phyloP scores from a whole-genome alignment of 495 filamentous ascomycete species.

The Rhizodiscina lignyota region DNA sequence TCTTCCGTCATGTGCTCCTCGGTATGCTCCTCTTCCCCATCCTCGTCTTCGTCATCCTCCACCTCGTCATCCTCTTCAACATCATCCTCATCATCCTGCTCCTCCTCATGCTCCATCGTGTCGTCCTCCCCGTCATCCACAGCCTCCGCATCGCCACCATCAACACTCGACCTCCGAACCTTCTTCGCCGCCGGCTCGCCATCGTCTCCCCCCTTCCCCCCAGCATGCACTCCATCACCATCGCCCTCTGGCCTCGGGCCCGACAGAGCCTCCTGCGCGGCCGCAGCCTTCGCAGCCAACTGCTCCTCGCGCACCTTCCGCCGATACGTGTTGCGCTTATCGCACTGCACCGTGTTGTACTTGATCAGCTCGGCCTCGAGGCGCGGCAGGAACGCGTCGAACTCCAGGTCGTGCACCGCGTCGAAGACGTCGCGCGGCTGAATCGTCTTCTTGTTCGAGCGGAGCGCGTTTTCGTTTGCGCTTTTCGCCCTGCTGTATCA shows the following conservation, averaged over 20 bases:
- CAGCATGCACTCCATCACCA: constrained; percentile 10
- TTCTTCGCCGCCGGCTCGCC: constrained; percentile 9
- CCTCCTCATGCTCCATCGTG: constrained; percentile 34
- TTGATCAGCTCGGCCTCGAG: constrained; percentile 44
- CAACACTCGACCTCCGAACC: no score
- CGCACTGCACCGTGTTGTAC: constrained; percentile 44
- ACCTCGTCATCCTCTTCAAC: constrained; percentile 28
- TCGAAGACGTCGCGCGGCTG: constrained; percentile 67
- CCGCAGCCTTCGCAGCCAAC: constrained; percentile 9
- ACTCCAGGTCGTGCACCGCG: constrained; percentile 70
- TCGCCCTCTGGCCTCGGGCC: constrained; percentile 3
- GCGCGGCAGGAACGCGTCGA: constrained; percentile 52
- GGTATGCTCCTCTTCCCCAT: constrained; percentile 24
- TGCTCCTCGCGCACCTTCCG: constrained; percentile 35
- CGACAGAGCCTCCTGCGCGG: not conserved
- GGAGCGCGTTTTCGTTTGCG: constrained; percentile 55
- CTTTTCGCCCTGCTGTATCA: constrained; percentile 22
- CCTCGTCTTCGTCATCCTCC: constrained; percentile 30
- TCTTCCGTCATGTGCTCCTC: constrained; percentile 25
- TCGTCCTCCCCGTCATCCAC: constrained; percentile 33
- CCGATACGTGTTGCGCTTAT: constrained; percentile 42
- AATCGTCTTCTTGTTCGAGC: constrained; percentile 67
- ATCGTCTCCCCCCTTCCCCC: constrained; percentile 8
- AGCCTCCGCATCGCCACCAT: constrained; percentile 16
- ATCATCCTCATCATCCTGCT: constrained; percentile 38